phyloP scores from a whole-genome alignment of 495 filamentous ascomycete genomes.

The Podospora didyma region DNA sequence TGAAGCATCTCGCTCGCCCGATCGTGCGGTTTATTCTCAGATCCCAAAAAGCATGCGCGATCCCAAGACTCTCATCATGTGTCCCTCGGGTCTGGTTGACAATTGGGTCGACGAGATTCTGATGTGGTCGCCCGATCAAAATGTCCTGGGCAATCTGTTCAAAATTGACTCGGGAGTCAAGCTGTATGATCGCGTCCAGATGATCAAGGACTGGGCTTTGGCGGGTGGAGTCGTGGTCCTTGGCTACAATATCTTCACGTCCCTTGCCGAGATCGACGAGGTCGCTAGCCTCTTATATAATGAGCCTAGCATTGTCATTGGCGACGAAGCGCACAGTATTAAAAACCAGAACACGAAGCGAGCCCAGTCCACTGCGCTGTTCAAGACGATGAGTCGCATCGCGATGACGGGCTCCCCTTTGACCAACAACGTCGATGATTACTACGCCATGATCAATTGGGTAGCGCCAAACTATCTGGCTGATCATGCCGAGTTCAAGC shows the following conservation, averaged over 20 bases:
- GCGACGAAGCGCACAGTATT: constrained; percentile 81
- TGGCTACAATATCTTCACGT: constrained; percentile 63
- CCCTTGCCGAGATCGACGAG: constrained; percentile 27
- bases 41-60: constrained; percentile 59
- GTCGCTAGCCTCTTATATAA: constrained; percentile 45
- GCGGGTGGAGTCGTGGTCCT: constrained; percentile 71
- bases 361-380: constrained; percentile 45
- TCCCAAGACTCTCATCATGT: constrained; percentile 68
- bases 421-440: constrained; percentile 77
- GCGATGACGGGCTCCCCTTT: constrained; percentile 86
- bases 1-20: constrained; percentile 55
- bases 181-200: constrained; percentile 31
- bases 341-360: constrained; percentile 60
- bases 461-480: constrained; percentile 76
- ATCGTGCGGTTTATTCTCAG: constrained; percentile 55
- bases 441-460: constrained; percentile 86
- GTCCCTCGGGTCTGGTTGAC: constrained; percentile 67
- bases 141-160: constrained; percentile 46
- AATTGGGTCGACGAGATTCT: constrained; percentile 81
- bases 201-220: constrained; percentile 55
- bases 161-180: constrained; percentile 41
- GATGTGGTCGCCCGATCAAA: constrained; percentile 57
- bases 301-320: constrained; percentile 70
- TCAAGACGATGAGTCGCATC: constrained; percentile 69
- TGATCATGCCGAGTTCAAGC: constrained; percentile 57